A percentile compares a stretch with the other conserved stretches of the same genome.
These are phyloP conservation scores for Penicillium malachiteum DNA, from an alignment of 495 filamentous ascomycete genomes.

Conservation along the genomic window DNA sequence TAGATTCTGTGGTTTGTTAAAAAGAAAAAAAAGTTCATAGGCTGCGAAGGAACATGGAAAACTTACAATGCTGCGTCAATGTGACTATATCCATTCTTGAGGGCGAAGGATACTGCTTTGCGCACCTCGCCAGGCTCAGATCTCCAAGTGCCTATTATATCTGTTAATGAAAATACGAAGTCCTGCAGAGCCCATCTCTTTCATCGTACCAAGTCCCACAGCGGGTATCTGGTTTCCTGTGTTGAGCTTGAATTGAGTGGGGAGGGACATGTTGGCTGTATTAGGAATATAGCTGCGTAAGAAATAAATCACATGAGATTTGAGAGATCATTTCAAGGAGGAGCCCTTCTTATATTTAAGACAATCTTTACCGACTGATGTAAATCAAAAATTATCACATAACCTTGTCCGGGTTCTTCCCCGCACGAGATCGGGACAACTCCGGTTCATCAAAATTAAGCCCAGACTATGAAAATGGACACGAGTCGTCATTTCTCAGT, in stretches of 20 bases:
- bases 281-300: background rate
- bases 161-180: constrained; percentile 33
- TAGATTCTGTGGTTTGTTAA: constrained; percentile 42
- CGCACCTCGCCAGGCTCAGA: constrained; percentile 34
- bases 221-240: constrained; percentile 65
- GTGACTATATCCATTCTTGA: constrained; percentile 66
- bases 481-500: too few relatives aligned
- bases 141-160: constrained; percentile 29
- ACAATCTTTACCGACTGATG: too few relatives aligned
- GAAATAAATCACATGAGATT: background rate
- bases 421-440: too few relatives aligned
- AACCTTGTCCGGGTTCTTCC: too few relatives aligned
- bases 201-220: constrained; percentile 64
- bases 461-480: too few relatives aligned
- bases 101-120: constrained; percentile 57
- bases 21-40: constrained; percentile 25
- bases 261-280: constrained; percentile 11
- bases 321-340: too few relatives aligned
- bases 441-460: too few relatives aligned
- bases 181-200: constrained; percentile 27
- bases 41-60: background rate
- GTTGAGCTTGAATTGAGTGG: constrained; percentile 62
- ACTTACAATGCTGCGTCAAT: constrained; percentile 74
- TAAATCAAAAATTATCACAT: too few relatives aligned
- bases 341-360: too few relatives aligned